Conservation (phyloP, 2,329 filamentous ascomycete species). For the Hirsutella thompsonii region DNA sequence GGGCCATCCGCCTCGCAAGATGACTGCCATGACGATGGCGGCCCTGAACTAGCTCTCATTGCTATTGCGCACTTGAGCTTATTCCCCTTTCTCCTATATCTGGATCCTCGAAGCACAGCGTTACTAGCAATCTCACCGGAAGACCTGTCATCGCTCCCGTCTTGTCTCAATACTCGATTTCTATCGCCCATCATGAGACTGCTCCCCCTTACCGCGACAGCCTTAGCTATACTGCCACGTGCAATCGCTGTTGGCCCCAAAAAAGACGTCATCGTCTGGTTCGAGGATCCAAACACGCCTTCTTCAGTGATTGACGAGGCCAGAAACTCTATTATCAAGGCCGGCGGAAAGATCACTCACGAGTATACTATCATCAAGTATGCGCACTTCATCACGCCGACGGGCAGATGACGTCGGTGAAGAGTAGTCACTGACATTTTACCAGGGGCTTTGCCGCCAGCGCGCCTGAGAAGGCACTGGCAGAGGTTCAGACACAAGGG, state of each 20-base stretch:
- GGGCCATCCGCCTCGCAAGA: not conserved
- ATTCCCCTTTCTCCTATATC: no score
- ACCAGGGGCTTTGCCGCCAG: conserved; percentile 65
- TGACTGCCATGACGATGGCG: not conserved
- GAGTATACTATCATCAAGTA: conserved; percentile 59
- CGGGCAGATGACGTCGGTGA: not conserved
- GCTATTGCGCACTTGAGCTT: no score
- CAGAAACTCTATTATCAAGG: conserved; percentile 55
- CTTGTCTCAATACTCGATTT: no score
- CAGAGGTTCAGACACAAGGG: conserved; percentile 52
- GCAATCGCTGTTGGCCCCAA: conserved; percentile 50
- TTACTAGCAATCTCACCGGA: no score
- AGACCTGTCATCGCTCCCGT: no score
- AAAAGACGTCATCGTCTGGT: conserved; percentile 69
- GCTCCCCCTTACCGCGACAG: conserved; percentile 34
- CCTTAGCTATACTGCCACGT: conserved; percentile 45
- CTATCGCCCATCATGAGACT: conserved; percentile 53
- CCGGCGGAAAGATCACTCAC: conserved; percentile 69
- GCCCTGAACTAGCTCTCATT: no score
- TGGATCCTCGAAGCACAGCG: no score
- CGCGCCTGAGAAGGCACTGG: conserved; percentile 55
- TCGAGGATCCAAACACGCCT: conserved; percentile 52
- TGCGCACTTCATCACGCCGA: conserved; percentile 13
- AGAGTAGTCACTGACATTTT: conserved; percentile 11
- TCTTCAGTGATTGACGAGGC: conserved; percentile 55